A percentile compares a stretch with the other conserved stretches of the same genome.
Conservation (phyloP, 2,329 filamentous ascomycete genomes). For the Aspergillus ustus region DNA sequence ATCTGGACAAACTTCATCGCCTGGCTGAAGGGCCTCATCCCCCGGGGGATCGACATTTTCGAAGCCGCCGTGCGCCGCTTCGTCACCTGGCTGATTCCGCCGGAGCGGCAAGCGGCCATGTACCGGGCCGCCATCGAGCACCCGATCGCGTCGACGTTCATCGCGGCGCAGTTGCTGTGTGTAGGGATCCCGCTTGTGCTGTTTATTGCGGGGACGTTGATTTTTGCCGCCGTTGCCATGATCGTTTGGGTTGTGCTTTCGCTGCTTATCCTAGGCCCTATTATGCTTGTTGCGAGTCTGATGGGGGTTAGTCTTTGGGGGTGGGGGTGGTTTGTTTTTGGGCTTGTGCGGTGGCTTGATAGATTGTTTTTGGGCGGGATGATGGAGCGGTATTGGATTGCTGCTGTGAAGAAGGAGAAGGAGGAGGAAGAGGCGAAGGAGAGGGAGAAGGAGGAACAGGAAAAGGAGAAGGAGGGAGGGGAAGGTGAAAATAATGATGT, state of each 20-base stretch:
- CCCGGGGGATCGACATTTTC: conserved; percentile 33
- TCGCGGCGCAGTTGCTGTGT: conserved; percentile 39
- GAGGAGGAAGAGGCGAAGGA: conserved; percentile 2
- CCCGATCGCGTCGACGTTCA: conserved; percentile 38
- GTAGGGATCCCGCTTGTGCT: conserved; percentile 40
- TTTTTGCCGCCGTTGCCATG: conserved; percentile 38
- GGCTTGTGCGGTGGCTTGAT: conserved; percentile 20
- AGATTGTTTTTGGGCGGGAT: conserved; percentile 17
- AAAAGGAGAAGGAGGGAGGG: not conserved
- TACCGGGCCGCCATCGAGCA: conserved; percentile 36
- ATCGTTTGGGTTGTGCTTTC: conserved; percentile 38
- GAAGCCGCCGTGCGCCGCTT: conserved; percentile 30
- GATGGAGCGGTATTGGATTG: conserved; percentile 17
- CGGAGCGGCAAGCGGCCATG: conserved; percentile 31
- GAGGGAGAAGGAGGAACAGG: not conserved
- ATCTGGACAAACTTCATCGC: conserved; percentile 4
- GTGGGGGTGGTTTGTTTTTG: conserved; percentile 23
- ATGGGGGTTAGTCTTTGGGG: conserved; percentile 21
- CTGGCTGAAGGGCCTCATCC: conserved; percentile 17
- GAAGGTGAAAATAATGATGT: not conserved
- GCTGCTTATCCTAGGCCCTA: conserved; percentile 36
- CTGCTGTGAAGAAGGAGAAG: conserved; percentile 1
- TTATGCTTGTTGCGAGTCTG: conserved; percentile 26
- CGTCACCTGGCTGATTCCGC: conserved; percentile 32
- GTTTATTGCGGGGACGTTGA: conserved; percentile 37